Percentiles rank a stretch among this genome's conserved stretches.
Evolutionary conservation across 1,284 basidiomycete species (phyloP).

Genomic region (Ceratobasidium sp.): DNA sequence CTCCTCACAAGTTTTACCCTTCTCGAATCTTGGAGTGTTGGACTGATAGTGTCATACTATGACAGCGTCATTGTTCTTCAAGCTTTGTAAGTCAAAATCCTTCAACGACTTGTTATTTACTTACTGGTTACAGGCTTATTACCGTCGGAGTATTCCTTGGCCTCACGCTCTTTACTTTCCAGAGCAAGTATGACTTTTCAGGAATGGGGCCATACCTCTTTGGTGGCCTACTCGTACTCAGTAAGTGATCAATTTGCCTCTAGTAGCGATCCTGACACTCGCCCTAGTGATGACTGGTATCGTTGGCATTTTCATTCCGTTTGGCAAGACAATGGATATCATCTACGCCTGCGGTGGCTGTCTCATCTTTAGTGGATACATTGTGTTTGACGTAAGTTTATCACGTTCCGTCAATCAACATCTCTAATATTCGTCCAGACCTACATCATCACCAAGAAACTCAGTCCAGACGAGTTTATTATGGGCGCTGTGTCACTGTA

Average conservation of each 20-base stretch:
- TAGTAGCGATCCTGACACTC: constrained; percentile 34
- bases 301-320: constrained; percentile 82
- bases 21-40: constrained; percentile 81
- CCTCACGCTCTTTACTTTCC: constrained; percentile 84
- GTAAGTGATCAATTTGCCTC: constrained; percentile 54
- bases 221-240: constrained; percentile 71
- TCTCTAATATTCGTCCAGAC: constrained; percentile 54
- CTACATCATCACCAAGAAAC: constrained; percentile 77
- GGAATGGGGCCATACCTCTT: constrained; percentile 86
- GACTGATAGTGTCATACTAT: constrained; percentile 77
- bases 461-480: constrained; percentile 89
- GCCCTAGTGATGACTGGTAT: constrained; percentile 73
- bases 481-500: constrained; percentile 86
- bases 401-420: not conserved
- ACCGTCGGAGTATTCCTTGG: constrained; percentile 88
- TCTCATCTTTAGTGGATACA: constrained; percentile 82
- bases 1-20: constrained; percentile 80
- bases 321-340: constrained; percentile 75
- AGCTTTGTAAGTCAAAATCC: constrained; percentile 67
- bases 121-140: constrained; percentile 62
- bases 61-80: constrained; percentile 82
- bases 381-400: constrained; percentile 71
- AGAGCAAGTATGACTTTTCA: constrained; percentile 89
- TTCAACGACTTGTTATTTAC: constrained; percentile 30
- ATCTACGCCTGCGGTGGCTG: constrained; percentile 79